Conservation (phyloP, 2,329 filamentous ascomycete species). For the Calonectria leucothoes region DNA sequence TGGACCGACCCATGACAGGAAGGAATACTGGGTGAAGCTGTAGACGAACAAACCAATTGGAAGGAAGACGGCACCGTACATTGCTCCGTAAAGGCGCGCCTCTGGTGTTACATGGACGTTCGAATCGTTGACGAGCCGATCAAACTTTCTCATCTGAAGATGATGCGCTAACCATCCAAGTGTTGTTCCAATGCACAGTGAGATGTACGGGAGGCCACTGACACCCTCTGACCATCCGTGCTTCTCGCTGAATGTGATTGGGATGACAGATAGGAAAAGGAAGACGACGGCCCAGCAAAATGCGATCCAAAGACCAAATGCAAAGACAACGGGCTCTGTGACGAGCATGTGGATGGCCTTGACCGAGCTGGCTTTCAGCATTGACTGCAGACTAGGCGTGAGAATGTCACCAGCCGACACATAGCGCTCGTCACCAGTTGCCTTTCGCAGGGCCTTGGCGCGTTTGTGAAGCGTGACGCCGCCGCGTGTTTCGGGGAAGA, state of each 20-base stretch:
- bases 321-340: constrained; percentile 38
- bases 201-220: neutral
- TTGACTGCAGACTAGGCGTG: neutral
- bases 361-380: neutral
- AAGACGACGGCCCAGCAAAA: constrained; percentile 41
- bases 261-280: constrained; percentile 37
- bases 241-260: neutral
- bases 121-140: neutral
- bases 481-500: neutral
- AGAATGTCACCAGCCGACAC: neutral
- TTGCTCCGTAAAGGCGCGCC: neutral
- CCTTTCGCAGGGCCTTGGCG: neutral
- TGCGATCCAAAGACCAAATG: constrained; percentile 38
- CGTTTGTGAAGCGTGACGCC: neutral
- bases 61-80: neutral
- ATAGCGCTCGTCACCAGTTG: neutral
- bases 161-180: neutral
- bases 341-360: constrained; percentile 36
- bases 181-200: neutral
- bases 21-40: neutral
- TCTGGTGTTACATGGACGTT: neutral
- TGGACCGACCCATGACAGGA: neutral
- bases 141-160: neutral
- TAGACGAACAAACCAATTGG: neutral
- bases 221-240: neutral